Conservation (phyloP, 805 yeast species). For the Lipomyces yamanashiensis region DNA sequence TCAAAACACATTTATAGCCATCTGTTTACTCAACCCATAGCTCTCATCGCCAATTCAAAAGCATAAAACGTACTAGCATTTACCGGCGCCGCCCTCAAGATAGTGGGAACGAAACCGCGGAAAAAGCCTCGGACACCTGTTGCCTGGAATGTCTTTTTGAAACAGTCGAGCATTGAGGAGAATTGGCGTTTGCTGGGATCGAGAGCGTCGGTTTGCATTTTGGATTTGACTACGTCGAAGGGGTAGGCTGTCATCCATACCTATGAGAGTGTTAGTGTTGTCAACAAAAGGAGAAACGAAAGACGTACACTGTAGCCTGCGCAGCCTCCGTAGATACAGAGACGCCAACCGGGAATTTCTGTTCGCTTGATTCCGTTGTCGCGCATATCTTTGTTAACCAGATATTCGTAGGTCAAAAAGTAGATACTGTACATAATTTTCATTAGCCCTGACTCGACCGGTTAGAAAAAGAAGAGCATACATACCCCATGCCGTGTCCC, state of each 20-base stretch:
- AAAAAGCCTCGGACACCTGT: conserved; percentile 79
- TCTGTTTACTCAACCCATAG: conserved; percentile 27
- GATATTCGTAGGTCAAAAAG: conserved; percentile 87
- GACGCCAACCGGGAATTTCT: conserved; percentile 86
- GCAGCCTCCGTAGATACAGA: conserved; percentile 85
- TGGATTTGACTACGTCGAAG: conserved; percentile 87
- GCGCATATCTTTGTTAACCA: conserved; percentile 67
- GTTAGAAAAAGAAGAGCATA: not conserved
- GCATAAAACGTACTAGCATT: conserved; percentile 96
- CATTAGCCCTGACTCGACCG: not conserved
- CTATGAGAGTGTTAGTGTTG: not conserved
- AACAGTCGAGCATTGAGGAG: conserved; percentile 63
- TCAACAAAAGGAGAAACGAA: not conserved
- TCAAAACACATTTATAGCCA: not conserved
- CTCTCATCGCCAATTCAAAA: conserved; percentile 86
- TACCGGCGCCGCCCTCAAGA: conserved; percentile 96
- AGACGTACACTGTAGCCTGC: conserved; percentile 71
- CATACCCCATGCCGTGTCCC: conserved; percentile 76
- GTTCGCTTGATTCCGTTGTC: conserved; percentile 54
- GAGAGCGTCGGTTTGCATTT: conserved; percentile 76
- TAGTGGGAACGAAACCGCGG: conserved; percentile 90
- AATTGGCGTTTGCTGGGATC: conserved; percentile 62
- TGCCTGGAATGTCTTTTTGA: conserved; percentile 56
- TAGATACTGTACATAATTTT: conserved; percentile 48
- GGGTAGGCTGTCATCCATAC: conserved; percentile 89